Conservation (phyloP, 2,329 filamentous ascomycete genomes). For the Nakataea oryzae region DNA sequence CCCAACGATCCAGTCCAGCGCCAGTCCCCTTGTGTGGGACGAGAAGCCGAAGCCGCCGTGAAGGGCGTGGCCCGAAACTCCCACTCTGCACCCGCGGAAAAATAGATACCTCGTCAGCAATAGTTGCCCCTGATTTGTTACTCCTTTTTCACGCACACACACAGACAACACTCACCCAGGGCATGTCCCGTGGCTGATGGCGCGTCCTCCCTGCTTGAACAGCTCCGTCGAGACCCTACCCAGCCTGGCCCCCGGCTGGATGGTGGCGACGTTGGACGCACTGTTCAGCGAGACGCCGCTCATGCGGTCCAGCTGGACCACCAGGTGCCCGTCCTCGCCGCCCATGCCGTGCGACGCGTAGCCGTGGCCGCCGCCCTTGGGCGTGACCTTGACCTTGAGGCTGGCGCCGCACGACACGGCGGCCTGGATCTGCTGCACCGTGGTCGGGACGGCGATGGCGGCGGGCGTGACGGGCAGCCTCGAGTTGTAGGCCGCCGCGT, state of each 20-base stretch:
- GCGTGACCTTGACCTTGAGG: constrained; percentile 31
- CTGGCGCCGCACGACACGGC: constrained; percentile 32
- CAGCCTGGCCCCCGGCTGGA: constrained; percentile 38
- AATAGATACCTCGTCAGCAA: not conserved
- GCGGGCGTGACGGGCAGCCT: constrained; percentile 23
- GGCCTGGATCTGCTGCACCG: constrained; percentile 29
- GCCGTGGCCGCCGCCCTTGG: constrained; percentile 39
- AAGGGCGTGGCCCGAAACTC: constrained; percentile 25
- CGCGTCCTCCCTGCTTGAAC: constrained; percentile 24
- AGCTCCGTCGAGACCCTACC: constrained; percentile 33
- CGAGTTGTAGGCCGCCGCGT: constrained; percentile 19
- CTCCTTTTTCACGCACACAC: no score
- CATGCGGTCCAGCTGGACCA: constrained; percentile 34
- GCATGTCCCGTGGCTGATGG: constrained; percentile 39
- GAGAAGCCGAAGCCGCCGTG: constrained; percentile 28
- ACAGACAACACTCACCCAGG: constrained; percentile 29
- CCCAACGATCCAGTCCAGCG: constrained; percentile 22
- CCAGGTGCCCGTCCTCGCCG: constrained; percentile 34
- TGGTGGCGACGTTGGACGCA: constrained; percentile 25
- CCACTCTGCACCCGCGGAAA: constrained; percentile 17
- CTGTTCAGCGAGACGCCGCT: constrained; percentile 29
- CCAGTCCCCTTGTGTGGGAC: constrained; percentile 22
- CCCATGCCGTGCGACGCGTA: constrained; percentile 38
- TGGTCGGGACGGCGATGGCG: constrained; percentile 31
- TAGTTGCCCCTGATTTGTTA: no score